Evolutionary conservation across 2,329 filamentous ascomycete species (phyloP), one percentile per base, ranked within the genome.

Genomic region (Monosporascus sp.): DNA sequence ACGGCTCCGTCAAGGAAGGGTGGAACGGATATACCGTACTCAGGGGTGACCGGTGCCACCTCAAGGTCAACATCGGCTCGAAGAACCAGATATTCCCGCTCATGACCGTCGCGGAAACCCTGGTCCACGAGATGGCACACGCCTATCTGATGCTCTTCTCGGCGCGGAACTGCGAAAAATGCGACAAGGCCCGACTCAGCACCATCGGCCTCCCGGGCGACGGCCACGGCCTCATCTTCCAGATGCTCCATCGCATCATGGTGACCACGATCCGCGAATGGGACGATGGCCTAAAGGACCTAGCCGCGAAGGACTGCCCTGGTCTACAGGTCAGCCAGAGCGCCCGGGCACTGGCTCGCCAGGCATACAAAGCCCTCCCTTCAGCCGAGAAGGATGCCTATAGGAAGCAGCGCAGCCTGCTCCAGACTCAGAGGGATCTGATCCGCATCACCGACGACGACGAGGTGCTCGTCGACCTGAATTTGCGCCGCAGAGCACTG

Each of bases 111-210:
- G 6, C 60, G 6, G 55, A 51, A 2, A 47, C 48, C 38, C 49
- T 64, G 2, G 44, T 62, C 35, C 58, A 60, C 50, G 60, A 62
- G 53, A 56, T 63, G 52, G 48, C 54, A 6, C 59, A 58, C 49
- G 52, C 56, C 3, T 64, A 58, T 37, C 51, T 60, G 31, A 9
- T 31, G 6, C 18, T 47, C 15, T 62, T 55, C 44, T 31, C 46
- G n/a, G 48, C 37, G 5, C 60, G 59, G 54, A 20, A 44, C 11
- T 63, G 60, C 39, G 22, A 9, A 1, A 15, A 6, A 1, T 63
- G 62, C 49, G 31, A 25, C 14, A 49, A 20, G 18, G 51, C 53
- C 27, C 6, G 9, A 1, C 51, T 58, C 11, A 58, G 58, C 54
- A 60, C 57, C 1, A 52, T 55, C 1, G 60, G 60, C 4, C 17